Evolutionary conservation across 176 grass and related monocot species (phyloP).

Genomic region (Zea luxurians): DNA sequence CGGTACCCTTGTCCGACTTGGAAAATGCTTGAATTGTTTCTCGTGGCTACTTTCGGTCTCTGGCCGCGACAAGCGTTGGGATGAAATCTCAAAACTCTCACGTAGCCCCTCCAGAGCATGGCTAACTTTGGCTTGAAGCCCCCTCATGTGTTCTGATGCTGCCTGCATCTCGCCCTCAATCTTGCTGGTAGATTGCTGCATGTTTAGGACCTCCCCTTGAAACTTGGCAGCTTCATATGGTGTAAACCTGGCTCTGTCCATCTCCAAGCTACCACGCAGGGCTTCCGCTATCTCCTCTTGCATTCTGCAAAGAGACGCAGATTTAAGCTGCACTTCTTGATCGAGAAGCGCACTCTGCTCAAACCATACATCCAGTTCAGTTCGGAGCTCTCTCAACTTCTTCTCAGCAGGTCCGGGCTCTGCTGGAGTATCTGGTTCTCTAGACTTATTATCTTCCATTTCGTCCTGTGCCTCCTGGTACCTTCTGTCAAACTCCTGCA

Average conservation of each 20-base stretch:
- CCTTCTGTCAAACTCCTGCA: conserved; percentile 56
- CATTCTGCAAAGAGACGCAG: conserved; percentile 53
- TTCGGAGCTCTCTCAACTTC: conserved; percentile 61
- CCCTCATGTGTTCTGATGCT: conserved; percentile 50
- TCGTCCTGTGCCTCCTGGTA: conserved; percentile 53
- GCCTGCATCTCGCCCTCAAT: conserved; percentile 58
- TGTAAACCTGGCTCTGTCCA: conserved; percentile 50
- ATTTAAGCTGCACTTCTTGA: conserved; percentile 57
- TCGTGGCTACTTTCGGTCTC: conserved; percentile 33
- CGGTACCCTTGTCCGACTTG: conserved; percentile 60
- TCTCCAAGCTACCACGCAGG: conserved; percentile 39
- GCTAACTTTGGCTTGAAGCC: conserved; percentile 58
- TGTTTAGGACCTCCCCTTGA: conserved; percentile 79
- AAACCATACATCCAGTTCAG: conserved; percentile 81
- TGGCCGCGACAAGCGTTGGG: conserved; percentile 1
- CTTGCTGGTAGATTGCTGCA: conserved; percentile 71
- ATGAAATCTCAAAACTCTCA: conserved; percentile 62
- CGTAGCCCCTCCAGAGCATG: conserved; percentile 46
- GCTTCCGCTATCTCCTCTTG: conserved; percentile 78
- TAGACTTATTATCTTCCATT: conserved; percentile 36
- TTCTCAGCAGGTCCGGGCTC: conserved; percentile 41
- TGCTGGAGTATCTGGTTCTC: conserved; percentile 7
- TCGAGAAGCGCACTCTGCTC: conserved; percentile 63
- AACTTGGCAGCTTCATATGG: conserved; percentile 67
- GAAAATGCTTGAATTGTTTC: conserved; percentile 63